Evolutionary conservation across 2,329 filamentous ascomycete genomes (phyloP), one percentile per base, ranked within the genome.

Genomic region (Dactylonectria macrodidyma): DNA sequence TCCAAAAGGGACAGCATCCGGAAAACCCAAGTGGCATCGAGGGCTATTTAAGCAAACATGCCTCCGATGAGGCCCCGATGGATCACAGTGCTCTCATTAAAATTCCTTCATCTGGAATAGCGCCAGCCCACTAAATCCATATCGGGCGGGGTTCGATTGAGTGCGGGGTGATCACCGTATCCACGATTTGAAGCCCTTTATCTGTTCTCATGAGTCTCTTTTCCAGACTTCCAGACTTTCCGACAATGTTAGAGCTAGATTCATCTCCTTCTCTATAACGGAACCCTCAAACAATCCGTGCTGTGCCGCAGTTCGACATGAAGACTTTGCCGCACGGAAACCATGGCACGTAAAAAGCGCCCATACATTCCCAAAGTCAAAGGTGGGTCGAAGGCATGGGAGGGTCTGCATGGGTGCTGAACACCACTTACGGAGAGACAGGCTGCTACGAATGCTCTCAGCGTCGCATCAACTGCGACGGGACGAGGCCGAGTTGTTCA

Each of bases 341-440:
- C 7, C n/a, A 66, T 66, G 63, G 34, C 52, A 34, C 63, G 58
- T 36, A 57, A 58, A 66, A 66, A 66, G 44, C 63, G 63, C 16
- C 52, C 63, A 0, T 66, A 66, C 22, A 38, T 66, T 7, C 63
- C 63, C 3, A 66, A 66, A 30, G 58, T 66, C 16, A 66, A 66
- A 61, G 63, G 63, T 66, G 16, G 46, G 63, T 59, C 34, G 8
- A 9, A 38, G 24, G 12, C n/a, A 26, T 30, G 22, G 34, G 3
- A n/a, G 4, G 14, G 34, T 22, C 46, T 11, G 46, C 16, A 44
- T 1, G 24, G 4, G 30, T 26, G 4, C 19, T 7, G 16, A 30
- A 26, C 11, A 11, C 19, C 10, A 14, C 62, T 60, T 14, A 61
- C 10, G 22, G 16, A 19, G 5, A 5, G 19, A 3, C 26, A 66